Conservation (phyloP, 805 yeast species). For the Blastobotrys mokoenaii region DNA sequence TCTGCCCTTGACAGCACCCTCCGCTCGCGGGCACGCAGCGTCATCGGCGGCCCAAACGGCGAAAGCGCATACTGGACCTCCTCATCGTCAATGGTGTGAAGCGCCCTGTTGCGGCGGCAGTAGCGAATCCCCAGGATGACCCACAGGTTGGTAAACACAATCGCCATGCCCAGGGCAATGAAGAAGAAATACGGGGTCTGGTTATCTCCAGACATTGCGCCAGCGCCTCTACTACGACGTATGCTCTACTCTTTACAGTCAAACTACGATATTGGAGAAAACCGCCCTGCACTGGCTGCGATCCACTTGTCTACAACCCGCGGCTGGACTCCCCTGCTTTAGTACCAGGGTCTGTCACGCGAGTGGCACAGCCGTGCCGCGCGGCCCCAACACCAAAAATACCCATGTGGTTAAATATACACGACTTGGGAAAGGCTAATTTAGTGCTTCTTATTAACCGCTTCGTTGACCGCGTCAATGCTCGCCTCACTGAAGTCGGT, state of each 20-base stretch:
- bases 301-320: too few relatives aligned
- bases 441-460: slow-evolving; percentile 49
- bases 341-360: too few relatives aligned
- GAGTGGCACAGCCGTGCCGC: too few relatives aligned
- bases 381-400: neutral
- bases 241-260: too few relatives aligned
- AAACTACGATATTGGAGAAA: too few relatives aligned
- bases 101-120: slow-evolving; percentile 18
- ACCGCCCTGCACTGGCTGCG: too few relatives aligned
- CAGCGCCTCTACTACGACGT: neutral
- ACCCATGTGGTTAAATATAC: neutral
- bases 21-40: too few relatives aligned
- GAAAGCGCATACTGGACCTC: too few relatives aligned
- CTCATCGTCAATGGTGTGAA: too few relatives aligned
- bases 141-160: slow-evolving; percentile 30
- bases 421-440: neutral
- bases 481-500: slow-evolving; percentile 97
- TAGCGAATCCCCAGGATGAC: slow-evolving; percentile 27
- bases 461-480: slow-evolving; percentile 85
- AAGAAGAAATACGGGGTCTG: slow-evolving; percentile 28
- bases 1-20: too few relatives aligned
- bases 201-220: slow-evolving; percentile 1
- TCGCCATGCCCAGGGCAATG: slow-evolving; percentile 30
- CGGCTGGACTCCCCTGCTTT: too few relatives aligned
- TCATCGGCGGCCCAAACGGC: too few relatives aligned